Evolutionary conservation across 208 protist genomes (phyloP), one percentile per base, ranked within the genome.

Genomic region (Acanthamoeba triangularis): DNA sequence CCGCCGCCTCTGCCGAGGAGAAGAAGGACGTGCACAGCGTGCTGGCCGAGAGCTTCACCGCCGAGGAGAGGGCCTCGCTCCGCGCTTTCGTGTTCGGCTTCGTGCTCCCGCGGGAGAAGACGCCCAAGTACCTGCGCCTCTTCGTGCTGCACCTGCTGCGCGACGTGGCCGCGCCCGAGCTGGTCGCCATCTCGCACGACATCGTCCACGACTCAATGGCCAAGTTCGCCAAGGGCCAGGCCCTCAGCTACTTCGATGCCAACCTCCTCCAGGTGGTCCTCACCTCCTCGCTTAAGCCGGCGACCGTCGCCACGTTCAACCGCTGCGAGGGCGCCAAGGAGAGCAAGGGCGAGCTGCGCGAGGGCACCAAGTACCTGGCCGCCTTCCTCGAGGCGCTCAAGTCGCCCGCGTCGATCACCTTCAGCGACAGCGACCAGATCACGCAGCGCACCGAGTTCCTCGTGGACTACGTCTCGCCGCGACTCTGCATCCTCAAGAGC

Each of bases 171-270:
- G 59, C 88, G 7, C 14, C 54, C 6, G 6, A 54, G 30, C 28
- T 59, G n/a, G 25, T 78, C 33, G 28, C 49, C 30, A 44, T 52
- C 35, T 23, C 35, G 16, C 59, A 80, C 30, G 30, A 37, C 23
- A 25, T 93, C 37, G 5, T 78, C 49, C 41, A 78, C 3, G 35
- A 47, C 33, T n/a, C 78, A 30, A 76, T 93, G 23, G 10, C 54
- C 4, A 20, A 10, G 47, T 5, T 90, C n/a, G 52, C 82, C 35
- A 93, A 59, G 61, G 20, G 59, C 41, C 63, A 63, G 56, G 23
- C 13, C 11, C 84, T 90, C n/a, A 90, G 54, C 59, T 90, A 90
- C 52, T 90, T 90, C 84, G 84, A 90, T 37, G 49, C 54, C 59
- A 61, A 54, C 67, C 76, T 72, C 13, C 13, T 93, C 5, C 65